phyloP scores from a whole-genome alignment of 1,284 basidiomycete species.

The Neolentinus lepideus region DNA sequence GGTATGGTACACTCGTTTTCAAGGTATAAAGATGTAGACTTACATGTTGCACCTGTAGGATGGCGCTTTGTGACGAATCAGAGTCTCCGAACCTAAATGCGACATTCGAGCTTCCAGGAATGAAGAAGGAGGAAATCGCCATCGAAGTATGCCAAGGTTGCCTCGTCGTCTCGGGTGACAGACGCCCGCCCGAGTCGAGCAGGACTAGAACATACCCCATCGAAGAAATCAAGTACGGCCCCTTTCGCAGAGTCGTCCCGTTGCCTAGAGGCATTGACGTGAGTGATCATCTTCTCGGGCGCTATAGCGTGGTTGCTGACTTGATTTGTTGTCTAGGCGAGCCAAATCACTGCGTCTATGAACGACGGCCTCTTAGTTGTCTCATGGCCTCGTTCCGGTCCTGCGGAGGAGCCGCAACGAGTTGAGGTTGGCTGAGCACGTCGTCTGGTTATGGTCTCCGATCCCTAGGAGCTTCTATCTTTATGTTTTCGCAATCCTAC shows the following conservation, averaged over 20 bases:
- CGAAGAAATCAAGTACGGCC: conserved; percentile 46
- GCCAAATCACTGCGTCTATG: conserved; percentile 21
- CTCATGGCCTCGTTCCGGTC: conserved; percentile 34
- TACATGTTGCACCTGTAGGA: conserved; percentile 23
- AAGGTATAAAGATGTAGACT: conserved; percentile 15
- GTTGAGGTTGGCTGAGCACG: neutral
- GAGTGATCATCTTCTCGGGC: conserved; percentile 14
- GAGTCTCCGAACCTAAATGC: conserved; percentile 31
- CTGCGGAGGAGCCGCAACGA: neutral
- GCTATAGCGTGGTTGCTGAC: neutral
- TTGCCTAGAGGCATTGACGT: conserved; percentile 44
- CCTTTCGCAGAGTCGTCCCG: conserved; percentile 36
- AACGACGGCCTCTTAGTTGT: conserved; percentile 41
- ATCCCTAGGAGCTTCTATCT: neutral
- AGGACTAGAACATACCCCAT: conserved; percentile 18
- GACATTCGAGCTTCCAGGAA: conserved; percentile 49
- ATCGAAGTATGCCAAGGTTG: conserved; percentile 34
- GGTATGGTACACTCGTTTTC: neutral
- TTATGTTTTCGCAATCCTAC: no score
- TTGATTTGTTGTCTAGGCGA: conserved; percentile 8
- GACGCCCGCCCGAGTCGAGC: conserved; percentile 20
- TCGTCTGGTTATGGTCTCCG: neutral
- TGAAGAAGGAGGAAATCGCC: conserved; percentile 39
- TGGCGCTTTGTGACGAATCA: conserved; percentile 46
- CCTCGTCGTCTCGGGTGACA: conserved; percentile 39